Percentiles rank a stretch among this genome's conserved stretches.
These are phyloP conservation scores for Tubosaeta sp. DNA, from an alignment of 768 basidiomycete species.

Conservation along the genomic window DNA sequence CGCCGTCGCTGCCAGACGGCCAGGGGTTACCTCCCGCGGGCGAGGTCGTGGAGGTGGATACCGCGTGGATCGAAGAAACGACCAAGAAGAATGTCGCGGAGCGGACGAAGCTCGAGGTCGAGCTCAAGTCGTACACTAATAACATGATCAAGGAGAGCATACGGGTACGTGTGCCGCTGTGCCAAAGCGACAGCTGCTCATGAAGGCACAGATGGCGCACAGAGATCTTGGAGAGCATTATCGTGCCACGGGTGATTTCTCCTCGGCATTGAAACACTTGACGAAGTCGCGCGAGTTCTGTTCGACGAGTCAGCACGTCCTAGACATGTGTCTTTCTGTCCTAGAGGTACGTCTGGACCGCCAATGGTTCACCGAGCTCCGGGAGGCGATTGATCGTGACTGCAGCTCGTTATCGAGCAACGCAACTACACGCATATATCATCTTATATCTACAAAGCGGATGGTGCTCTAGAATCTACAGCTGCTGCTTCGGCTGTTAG, in stretches of 20 bases:
- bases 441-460: slow-evolving; percentile 96
- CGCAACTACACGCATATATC: slow-evolving; percentile 81
- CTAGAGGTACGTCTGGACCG: slow-evolving; percentile 53
- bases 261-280: slow-evolving; percentile 71
- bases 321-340: slow-evolving; percentile 86
- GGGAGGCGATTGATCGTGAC: background rate
- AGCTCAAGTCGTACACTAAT: slow-evolving; percentile 90
- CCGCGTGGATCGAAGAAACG: slow-evolving; percentile 70
- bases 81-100: slow-evolving; percentile 67
- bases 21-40: slow-evolving; percentile 41
- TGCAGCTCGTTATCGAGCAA: slow-evolving; percentile 79
- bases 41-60: slow-evolving; percentile 53
- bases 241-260: slow-evolving; percentile 67
- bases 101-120: slow-evolving; percentile 81
- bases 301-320: slow-evolving; percentile 84
- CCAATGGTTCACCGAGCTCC: background rate
- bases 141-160: slow-evolving; percentile 99
- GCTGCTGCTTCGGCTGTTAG: slow-evolving; percentile 32
- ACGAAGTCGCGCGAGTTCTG: slow-evolving; percentile 94
- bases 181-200: background rate
- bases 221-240: slow-evolving; percentile 83
- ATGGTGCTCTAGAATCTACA: slow-evolving; percentile 76
- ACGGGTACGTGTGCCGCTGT: slow-evolving; percentile 50
- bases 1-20: slow-evolving; percentile 28
- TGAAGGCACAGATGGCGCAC: slow-evolving; percentile 69